Conservation (phyloP, 2,329 filamentous ascomycete genomes). For the Fusarium vanettenii region DNA sequence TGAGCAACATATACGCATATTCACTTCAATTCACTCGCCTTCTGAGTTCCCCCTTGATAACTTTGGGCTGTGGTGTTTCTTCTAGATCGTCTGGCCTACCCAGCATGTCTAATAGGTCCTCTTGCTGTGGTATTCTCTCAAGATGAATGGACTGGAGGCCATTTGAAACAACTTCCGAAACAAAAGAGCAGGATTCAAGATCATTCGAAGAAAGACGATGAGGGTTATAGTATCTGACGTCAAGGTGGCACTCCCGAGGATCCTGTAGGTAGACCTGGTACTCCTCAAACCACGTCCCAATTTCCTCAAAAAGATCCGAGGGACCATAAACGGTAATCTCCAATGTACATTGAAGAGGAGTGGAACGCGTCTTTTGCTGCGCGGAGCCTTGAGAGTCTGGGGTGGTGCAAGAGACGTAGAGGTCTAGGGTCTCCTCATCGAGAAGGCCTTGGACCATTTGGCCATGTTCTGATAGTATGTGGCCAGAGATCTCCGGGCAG, state of each 20-base stretch:
- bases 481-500: background rate
- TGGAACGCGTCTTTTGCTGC: rapidly evolving
- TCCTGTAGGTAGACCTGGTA: slow-evolving; percentile 51
- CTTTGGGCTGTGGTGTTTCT: slow-evolving; percentile 44
- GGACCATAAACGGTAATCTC: slow-evolving; percentile 49
- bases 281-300: slow-evolving; percentile 47
- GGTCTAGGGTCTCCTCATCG: slow-evolving; percentile 5
- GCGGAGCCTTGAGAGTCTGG: background rate
- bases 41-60: slow-evolving; percentile 43
- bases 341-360: background rate
- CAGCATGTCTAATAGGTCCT: slow-evolving; percentile 42
- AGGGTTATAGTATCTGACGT: slow-evolving; percentile 51
- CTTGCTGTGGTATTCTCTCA: slow-evolving; percentile 11
- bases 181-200: background rate
- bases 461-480: slow-evolving; percentile 1
- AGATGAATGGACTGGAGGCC: background rate
- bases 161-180: background rate
- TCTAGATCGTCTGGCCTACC: slow-evolving; percentile 40
- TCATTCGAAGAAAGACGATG: slow-evolving; percentile 45
- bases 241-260: slow-evolving; percentile 40
- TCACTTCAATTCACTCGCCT: too few species aligned
- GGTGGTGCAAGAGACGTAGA: background rate
- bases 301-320: slow-evolving; percentile 37
- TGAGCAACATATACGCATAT: too few species aligned
- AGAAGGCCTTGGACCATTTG: slow-evolving; percentile 30